These are phyloP conservation scores for Glycine soja DNA, from an alignment of 306 rosid genomes.

Conservation along the genomic window DNA sequence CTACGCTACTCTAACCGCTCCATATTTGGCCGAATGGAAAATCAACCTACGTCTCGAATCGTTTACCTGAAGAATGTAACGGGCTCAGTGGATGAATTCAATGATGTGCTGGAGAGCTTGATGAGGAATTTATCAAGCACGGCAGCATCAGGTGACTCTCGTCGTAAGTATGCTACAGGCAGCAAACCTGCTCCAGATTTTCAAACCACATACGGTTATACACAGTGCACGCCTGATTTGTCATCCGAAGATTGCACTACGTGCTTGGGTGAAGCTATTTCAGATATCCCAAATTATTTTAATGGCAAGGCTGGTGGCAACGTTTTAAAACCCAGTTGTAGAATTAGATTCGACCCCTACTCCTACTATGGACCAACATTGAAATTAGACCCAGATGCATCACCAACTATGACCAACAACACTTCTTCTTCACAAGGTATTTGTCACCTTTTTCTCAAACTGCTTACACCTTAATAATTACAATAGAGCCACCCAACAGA, in stretches of 20 bases:
- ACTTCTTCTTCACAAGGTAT: not conserved
- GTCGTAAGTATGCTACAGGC: slow-evolving; percentile 38
- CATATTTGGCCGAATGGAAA: not conserved
- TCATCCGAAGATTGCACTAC: not conserved
- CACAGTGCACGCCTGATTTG: slow-evolving; percentile 56
- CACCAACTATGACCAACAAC: not conserved
- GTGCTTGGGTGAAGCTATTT: slow-evolving; percentile 23
- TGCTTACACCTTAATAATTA: not conserved
- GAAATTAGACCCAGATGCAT: not conserved
- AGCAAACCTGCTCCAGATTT: not conserved
- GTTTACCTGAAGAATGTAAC: not conserved
- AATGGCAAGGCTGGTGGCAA: not conserved
- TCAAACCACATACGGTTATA: slow-evolving; percentile 32
- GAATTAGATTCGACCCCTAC: slow-evolving; percentile 1
- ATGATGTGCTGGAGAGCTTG: not conserved
- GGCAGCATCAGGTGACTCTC: slow-evolving; percentile 14
- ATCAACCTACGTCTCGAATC: not conserved
- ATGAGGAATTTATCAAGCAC: not conserved
- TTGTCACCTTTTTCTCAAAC: not conserved
- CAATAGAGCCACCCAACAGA: not conserved
- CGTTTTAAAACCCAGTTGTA: slow-evolving; percentile 43
- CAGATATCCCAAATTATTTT: not conserved
- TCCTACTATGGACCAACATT: not conserved
- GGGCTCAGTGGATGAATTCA: not conserved
- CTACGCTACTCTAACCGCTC: not conserved